Conservation (phyloP, 257 asterid genomes). For the Parsonsia alboflavescens region DNA sequence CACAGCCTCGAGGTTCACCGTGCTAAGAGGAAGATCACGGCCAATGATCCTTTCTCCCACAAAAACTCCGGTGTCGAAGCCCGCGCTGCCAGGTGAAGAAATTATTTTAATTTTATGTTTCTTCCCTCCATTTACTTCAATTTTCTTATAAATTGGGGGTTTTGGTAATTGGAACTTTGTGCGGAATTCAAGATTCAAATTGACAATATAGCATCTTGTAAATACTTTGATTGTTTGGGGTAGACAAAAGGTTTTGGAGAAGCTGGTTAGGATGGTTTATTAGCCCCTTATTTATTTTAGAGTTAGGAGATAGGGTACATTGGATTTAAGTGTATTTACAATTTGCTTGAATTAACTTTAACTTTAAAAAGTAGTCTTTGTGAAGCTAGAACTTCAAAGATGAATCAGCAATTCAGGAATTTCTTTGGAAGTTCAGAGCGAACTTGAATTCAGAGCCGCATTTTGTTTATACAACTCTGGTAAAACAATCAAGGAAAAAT, state of each 20-base stretch:
- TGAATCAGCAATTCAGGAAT: background rate
- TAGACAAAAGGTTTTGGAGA: background rate
- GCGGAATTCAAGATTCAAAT: background rate
- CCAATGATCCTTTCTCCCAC: slow-evolving; percentile 47
- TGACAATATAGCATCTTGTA: background rate
- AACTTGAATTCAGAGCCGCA: background rate
- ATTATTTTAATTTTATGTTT: background rate
- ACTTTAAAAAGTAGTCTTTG: background rate
- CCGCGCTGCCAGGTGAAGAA: slow-evolving; percentile 67
- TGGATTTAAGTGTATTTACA: background rate
- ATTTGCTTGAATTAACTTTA: background rate
- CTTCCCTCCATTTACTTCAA: background rate
- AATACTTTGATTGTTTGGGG: background rate
- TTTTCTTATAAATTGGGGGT: background rate
- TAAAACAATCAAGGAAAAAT: too few species aligned
- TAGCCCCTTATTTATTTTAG: background rate
- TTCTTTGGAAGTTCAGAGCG: background rate
- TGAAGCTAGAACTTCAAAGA: background rate
- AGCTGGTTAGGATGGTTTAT: background rate
- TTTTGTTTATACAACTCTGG: too few species aligned
- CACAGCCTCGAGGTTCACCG: slow-evolving; percentile 71
- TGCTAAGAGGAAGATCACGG: slow-evolving; percentile 61
- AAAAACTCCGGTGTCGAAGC: slow-evolving; percentile 77
- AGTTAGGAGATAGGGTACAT: background rate
- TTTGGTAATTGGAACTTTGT: background rate